Evolutionary conservation across 805 yeast genomes (phyloP).

Genomic region (Ogataea paraovalis): DNA sequence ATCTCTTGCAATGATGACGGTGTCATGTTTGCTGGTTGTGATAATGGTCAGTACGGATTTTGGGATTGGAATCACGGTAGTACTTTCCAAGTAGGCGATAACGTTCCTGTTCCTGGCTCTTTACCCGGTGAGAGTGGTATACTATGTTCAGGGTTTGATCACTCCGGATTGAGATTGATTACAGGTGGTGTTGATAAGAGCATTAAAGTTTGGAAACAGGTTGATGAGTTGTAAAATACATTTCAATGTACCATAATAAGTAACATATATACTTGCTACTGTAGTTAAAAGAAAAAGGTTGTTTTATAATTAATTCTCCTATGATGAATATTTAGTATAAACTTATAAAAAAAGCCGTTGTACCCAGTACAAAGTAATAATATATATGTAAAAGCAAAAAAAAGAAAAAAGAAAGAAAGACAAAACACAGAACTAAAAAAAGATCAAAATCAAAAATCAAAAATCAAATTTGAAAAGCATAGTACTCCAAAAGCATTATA

Average conservation of each 20-base stretch:
- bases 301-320: no score
- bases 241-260: no score
- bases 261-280: no score
- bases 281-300: no score
- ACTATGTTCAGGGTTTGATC: constrained; percentile 68
- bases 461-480: no score
- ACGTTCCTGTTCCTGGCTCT: constrained; percentile 69
- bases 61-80: constrained; percentile 76
- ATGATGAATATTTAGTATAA: not conserved
- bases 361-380: no score
- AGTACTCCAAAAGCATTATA: not conserved
- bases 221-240: constrained; percentile 21
- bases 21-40: constrained; percentile 76
- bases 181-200: constrained; percentile 92
- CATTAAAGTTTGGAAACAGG: constrained; percentile 67
- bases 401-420: no score
- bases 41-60: constrained; percentile 72
- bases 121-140: constrained; percentile 64
- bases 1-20: constrained; percentile 53
- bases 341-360: no score
- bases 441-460: no score
- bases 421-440: no score
- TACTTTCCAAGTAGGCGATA: constrained; percentile 48
- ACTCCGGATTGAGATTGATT: constrained; percentile 72
- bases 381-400: no score